These are phyloP conservation scores for Crepidotus variabilis DNA, from an alignment of 768 basidiomycete genomes.

Conservation along the genomic window DNA sequence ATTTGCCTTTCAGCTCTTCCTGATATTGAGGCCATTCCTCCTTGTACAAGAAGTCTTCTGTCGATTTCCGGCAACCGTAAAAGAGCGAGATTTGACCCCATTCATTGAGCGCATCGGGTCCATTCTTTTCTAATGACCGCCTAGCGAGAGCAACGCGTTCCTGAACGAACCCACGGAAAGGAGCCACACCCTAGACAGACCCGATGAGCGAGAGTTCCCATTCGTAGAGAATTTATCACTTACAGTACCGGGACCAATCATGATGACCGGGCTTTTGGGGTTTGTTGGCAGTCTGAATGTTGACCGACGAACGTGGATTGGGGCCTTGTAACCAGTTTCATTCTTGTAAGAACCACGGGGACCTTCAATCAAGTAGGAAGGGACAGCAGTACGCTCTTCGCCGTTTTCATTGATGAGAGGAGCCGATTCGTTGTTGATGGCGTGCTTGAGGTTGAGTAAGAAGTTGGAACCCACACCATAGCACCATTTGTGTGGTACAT, in stretches of 20 bases:
- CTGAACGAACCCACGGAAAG: conserved; percentile 98
- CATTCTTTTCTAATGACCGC: conserved; percentile 93
- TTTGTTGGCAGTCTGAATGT: conserved; percentile 97
- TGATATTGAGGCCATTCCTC: conserved; percentile 93
- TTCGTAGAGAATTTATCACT: conserved; percentile 29
- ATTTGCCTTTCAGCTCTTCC: conserved; percentile 87
- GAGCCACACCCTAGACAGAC: conserved; percentile 82
- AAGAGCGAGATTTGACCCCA: conserved; percentile 96
- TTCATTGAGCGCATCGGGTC: conserved; percentile 86
- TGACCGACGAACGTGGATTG: conserved; percentile 91
- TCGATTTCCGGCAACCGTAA: conserved; percentile 90
- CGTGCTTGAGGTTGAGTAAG: conserved; percentile 86
- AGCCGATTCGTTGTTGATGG: conserved; percentile 55
- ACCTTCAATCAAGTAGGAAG: conserved; percentile 84
- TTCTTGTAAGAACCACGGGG: conserved; percentile 82
- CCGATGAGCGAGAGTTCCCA: conserved; percentile 8
- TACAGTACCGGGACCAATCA: conserved; percentile 98
- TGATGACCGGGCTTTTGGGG: conserved; percentile 97
- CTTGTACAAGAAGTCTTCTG: conserved; percentile 89
- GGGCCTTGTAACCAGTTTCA: conserved; percentile 74
- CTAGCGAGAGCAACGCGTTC: conserved; percentile 96
- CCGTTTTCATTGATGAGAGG: conserved; percentile 34
- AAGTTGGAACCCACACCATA: conserved; percentile 95
- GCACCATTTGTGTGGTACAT: conserved; percentile 60
- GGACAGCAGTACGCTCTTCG: conserved; percentile 42